These are phyloP conservation scores for Rutstroemia sp. DNA, from an alignment of 2,329 filamentous ascomycete species.

Conservation along the genomic window DNA sequence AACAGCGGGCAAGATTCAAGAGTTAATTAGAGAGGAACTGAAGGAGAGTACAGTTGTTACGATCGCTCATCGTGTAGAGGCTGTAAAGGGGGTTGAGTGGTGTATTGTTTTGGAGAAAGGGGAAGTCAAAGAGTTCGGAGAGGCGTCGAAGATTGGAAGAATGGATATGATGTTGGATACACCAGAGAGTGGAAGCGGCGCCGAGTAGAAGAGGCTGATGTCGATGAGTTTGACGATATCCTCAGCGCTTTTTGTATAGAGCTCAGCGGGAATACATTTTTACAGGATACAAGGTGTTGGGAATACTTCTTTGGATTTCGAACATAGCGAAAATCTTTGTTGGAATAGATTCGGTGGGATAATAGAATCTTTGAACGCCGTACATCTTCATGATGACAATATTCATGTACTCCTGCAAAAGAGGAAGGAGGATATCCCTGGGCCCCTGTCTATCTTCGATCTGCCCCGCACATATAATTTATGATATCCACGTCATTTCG, in stretches of 20 bases:
- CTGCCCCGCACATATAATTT: too few relatives aligned
- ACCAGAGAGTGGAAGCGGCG: not conserved
- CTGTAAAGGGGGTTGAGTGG: slow-evolving; percentile 50
- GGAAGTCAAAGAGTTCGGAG: slow-evolving; percentile 19
- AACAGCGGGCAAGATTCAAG: slow-evolving; percentile 48
- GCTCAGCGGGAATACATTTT: too few relatives aligned
- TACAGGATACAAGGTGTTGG: not conserved
- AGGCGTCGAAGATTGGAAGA: slow-evolving; percentile 8
- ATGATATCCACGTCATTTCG: too few relatives aligned
- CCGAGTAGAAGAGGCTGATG: not conserved
- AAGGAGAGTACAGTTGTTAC: slow-evolving; percentile 54
- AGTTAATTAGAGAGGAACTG: slow-evolving; percentile 48
- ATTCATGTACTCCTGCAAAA: not conserved
- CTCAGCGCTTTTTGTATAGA: too few relatives aligned
- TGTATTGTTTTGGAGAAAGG: slow-evolving; percentile 27
- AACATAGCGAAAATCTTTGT: too few relatives aligned
- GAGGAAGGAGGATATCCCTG: not conserved
- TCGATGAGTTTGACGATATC: not conserved
- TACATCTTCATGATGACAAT: not conserved
- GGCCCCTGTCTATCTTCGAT: not conserved
- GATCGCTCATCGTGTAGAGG: slow-evolving; percentile 57
- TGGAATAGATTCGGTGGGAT: too few relatives aligned
- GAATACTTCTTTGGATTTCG: too few relatives aligned
- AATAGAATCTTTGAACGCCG: too few relatives aligned
- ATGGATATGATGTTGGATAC: not conserved